Evolutionary conservation across 306 rosid species (phyloP).

Genomic region (Cucumis hystrix): DNA sequence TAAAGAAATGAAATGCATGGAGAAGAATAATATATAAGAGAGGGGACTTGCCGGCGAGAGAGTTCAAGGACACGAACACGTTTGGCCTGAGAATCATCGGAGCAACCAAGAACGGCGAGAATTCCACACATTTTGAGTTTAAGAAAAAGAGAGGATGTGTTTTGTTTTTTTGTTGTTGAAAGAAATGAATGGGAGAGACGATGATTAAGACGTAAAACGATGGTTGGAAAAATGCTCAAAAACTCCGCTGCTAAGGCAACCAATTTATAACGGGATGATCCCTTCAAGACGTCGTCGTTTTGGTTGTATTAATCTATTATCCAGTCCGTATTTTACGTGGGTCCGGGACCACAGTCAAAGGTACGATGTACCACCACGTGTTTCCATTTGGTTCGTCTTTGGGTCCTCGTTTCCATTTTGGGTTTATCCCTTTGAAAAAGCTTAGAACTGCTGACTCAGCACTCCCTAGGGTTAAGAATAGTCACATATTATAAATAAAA

Average conservation of each 20-base stretch:
- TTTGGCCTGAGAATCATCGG: slow-evolving; percentile 72
- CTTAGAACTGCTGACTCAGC: not conserved
- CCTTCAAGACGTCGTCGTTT: not conserved
- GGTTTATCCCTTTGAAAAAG: not conserved
- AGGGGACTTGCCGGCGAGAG: slow-evolving; percentile 28
- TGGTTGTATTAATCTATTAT: not conserved
- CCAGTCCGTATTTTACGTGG: not conserved
- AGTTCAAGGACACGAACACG: slow-evolving; percentile 81
- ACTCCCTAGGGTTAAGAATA: not conserved
- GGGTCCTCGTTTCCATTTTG: not conserved
- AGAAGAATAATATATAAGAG: not conserved
- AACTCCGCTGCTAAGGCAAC: not conserved
- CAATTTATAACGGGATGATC: not conserved
- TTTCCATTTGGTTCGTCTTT: not conserved
- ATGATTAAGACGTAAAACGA: not conserved
- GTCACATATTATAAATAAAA: too few species aligned
- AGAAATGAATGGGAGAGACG: not conserved
- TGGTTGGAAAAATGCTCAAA: not conserved
- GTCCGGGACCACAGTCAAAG: not conserved
- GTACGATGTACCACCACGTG: not conserved
- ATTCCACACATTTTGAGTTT: slow-evolving; percentile 71
- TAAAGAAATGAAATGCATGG: not conserved
- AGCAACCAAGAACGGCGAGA: slow-evolving; percentile 86
- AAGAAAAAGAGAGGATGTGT: not conserved
- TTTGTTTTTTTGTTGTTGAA: not conserved